Base-by-base conservation (phyloP, 768 basidiomycete genomes). In the Cubamyces lactineus region DNA sequence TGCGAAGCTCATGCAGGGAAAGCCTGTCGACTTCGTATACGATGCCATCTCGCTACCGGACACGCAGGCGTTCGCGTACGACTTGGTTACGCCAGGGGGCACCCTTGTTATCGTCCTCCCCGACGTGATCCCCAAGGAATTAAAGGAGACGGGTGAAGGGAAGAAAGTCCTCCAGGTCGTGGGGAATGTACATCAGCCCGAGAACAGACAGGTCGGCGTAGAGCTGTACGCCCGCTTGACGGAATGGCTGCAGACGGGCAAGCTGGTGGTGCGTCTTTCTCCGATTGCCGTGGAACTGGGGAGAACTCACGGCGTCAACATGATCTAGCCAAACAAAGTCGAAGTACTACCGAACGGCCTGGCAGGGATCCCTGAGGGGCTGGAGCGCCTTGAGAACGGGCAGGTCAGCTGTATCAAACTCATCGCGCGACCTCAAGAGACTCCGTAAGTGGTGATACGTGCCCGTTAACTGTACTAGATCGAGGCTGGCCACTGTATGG, bases 281-380 rank as follows among this genome's bases (percentile, higher is more conserved):
- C n/a, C n/a, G n/a, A n/a, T n/a, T n/a, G n/a, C n/a, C n/a, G n/a
- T n/a, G n/a, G n/a, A n/a, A n/a, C n/a, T n/a, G n/a, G n/a, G n/a
- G n/a, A n/a, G n/a, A n/a, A n/a, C n/a, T n/a, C n/a, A n/a, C n/a
- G n/a, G n/a, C n/a, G n/a, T n/a, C n/a, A n/a, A n/a, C n/a, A n/a
- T n/a, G n/a, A n/a, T n/a, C n/a, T n/a, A 84, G 83, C 79, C 81
- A 1, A 82, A 79, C 65, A 69, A 70, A 23, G 62, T 75, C 3
- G 77, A 83, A 63, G 69, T 81, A 17, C 67, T 83, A 11, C 73
- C 76, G 0, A 65, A 70, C 28, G 82, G 82, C 1, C 70, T 83
- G 1, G 58, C 66, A 8, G 80, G 75, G 9, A 73, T 82, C 5
- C 57, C 61, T 0, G 73, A 59, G 9, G 80, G 77, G 2, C 65